Base-by-base conservation (phyloP, 805 yeast genomes). In the Blastobotrys terrestris region DNA sequence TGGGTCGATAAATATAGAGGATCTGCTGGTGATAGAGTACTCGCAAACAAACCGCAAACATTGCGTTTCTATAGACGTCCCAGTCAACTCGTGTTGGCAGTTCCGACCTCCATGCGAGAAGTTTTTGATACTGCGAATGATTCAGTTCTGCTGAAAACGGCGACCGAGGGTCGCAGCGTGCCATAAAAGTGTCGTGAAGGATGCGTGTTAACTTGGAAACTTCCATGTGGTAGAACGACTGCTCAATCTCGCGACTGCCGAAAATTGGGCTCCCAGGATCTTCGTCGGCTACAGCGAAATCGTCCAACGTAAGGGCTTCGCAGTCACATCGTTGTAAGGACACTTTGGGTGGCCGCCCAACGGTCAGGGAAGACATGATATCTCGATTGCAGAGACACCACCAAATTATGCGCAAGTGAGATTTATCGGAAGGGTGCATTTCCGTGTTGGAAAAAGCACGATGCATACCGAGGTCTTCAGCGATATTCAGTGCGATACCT, bases 391-490 rank as follows among this genome's bases (percentile, higher is more conserved):
- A 56, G 16, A 55, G 39, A 21, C 50, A 42, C 58, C 58, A 55
- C 55, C 55, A 55, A 1, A 53, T 50, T 2, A 48, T 31, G 2
- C 47, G 42, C 31, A 54, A 35, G 14, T 41, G 46, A 3, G 48
- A 40, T 31, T 54, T 47, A 26, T 51, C 55, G n/a, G 44, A n/a
- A 8, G 31, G 11, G 19, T 39, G 16, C 14, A 55, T 26, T 15
- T 53, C 44, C 2, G 49, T 44, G 7, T 35, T 26, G 16, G 50
- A 15, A 21, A 43, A 19, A 4, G 57, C 48, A 21, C 56, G 20
- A 42, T 55, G 58, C 48, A 55, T 52, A 7, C 60, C 60, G 5
- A 57, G 49, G 1, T 56, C 40, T 46, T 57, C 60, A 11, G 56
- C 58, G 15, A 53, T 47, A 45, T 53, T 54, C 1, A 56, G 54